These are phyloP conservation scores for Venturia asperata DNA, from an alignment of 2,329 filamentous ascomycete genomes.

Conservation along the genomic window DNA sequence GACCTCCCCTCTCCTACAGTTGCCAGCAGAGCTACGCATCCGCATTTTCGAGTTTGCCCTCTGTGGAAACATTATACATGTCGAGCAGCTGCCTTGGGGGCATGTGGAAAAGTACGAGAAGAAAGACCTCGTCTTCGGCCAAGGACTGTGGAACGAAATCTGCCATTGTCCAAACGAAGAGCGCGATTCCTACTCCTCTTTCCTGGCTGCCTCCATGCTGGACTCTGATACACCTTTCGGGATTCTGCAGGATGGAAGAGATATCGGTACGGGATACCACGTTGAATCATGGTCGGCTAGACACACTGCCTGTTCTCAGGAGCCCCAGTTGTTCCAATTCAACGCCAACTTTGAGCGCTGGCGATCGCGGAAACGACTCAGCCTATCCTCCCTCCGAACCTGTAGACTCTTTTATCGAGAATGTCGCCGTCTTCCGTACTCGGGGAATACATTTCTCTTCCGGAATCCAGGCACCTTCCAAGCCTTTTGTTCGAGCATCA, in stretches of 20 bases:
- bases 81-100: constrained; percentile 13
- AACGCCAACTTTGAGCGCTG: constrained; percentile 14
- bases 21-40: constrained; percentile 9
- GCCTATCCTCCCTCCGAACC: background rate
- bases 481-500: background rate
- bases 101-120: constrained; percentile 16
- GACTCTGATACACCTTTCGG: background rate
- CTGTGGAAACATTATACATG: background rate
- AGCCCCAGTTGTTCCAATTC: constrained; percentile 13
- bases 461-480: constrained; percentile 16
- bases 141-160: constrained; percentile 18
- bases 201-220: background rate
- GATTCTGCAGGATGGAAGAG: background rate
- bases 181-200: constrained; percentile 1
- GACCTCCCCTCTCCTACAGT: constrained; percentile 9
- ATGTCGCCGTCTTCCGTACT: constrained; percentile 2
- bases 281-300: constrained; percentile 13
- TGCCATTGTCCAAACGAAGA: constrained; percentile 7
- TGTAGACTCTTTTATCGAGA: constrained; percentile 13
- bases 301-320: constrained; percentile 1
- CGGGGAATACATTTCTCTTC: constrained; percentile 8
- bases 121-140: constrained; percentile 14
- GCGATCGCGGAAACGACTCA: background rate
- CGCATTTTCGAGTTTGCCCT: constrained; percentile 13
- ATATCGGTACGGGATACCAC: constrained; percentile 14